Percentiles rank a stretch among this genome's conserved stretches.
Conservation (phyloP, 345 rosid species). For the Noccaea bulbosa region DNA sequence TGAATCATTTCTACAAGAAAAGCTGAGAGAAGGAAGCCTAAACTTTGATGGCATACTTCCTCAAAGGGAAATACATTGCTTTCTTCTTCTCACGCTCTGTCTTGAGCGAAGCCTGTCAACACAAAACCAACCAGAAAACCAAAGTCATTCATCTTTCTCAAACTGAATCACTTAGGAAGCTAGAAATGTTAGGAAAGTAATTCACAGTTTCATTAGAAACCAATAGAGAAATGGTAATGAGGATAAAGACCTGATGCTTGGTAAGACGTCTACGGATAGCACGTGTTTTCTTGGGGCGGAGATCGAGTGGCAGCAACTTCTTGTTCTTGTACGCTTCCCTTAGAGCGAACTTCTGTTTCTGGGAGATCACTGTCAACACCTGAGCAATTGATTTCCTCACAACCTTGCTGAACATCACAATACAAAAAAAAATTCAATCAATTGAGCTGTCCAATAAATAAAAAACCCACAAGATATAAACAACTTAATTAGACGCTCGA, state of each 20-base stretch:
- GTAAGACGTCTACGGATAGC: constrained; percentile 92
- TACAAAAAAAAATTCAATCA: background rate
- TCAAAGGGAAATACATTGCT: constrained; percentile 69
- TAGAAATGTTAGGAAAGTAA: too few species aligned
- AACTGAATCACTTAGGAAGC: background rate
- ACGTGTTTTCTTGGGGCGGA: constrained; percentile 95
- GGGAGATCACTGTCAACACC: constrained; percentile 87
- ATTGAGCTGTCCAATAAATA: background rate
- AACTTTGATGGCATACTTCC: constrained; percentile 57
- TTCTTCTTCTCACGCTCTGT: constrained; percentile 71
- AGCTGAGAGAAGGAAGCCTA: constrained; percentile 28
- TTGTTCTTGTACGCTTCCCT: constrained; percentile 87
- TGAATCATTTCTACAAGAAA: constrained; percentile 5
- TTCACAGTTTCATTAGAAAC: too few species aligned
- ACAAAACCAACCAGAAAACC: background rate
- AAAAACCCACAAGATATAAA: background rate
- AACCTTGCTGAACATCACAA: constrained; percentile 64
- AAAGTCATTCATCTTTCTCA: background rate
- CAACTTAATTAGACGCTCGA: background rate
- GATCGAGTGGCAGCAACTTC: constrained; percentile 85
- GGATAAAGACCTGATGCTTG: constrained; percentile 69
- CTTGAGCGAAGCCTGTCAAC: constrained; percentile 59
- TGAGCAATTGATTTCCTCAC: constrained; percentile 88
- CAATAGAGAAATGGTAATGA: background rate
- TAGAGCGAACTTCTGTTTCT: constrained; percentile 75